phyloP scores from a whole-genome alignment of 2,329 filamentous ascomycete genomes.

The Colletotrichum gigasporum region DNA sequence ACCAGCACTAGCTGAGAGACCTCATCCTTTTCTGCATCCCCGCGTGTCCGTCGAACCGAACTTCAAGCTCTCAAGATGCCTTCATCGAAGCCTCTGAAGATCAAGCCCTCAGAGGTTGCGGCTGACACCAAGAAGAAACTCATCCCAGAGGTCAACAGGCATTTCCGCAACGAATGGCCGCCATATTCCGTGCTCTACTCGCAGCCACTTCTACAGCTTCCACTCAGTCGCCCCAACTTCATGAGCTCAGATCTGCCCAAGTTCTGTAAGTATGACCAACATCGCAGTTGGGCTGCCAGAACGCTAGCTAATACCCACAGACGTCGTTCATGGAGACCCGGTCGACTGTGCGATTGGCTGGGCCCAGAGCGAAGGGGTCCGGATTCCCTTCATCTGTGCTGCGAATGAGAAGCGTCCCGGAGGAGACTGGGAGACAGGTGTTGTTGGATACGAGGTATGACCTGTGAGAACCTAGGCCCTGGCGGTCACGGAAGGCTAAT shows the following conservation, averaged over 20 bases:
- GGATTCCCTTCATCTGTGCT: slow-evolving; percentile 74
- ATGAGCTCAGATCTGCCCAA: slow-evolving; percentile 29
- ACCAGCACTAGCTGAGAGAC: not conserved
- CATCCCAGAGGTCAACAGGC: slow-evolving; percentile 70
- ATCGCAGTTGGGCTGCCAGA: no score
- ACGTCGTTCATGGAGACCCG: slow-evolving; percentile 32
- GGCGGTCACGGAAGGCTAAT: not conserved
- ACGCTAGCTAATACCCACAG: slow-evolving; percentile 28
- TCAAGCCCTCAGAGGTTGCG: slow-evolving; percentile 75
- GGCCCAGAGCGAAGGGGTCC: slow-evolving; percentile 36
- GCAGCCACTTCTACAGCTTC: slow-evolving; percentile 58
- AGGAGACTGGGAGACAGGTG: slow-evolving; percentile 80
- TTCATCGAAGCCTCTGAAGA: slow-evolving; percentile 55
- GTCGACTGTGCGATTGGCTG: slow-evolving; percentile 24
- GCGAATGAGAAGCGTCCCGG: slow-evolving; percentile 81
- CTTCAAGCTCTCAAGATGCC: slow-evolving; percentile 17
- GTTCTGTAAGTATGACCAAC: slow-evolving; percentile 30
- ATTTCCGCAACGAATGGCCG: slow-evolving; percentile 64
- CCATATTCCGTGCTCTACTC: slow-evolving; percentile 68
- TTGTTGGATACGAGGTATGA: slow-evolving; percentile 49
- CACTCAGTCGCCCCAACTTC: slow-evolving; percentile 43
- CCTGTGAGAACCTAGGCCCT: not conserved
- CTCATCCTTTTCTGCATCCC: not conserved
- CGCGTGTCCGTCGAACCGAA: not conserved
- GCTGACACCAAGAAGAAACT: slow-evolving; percentile 77